Evolutionary conservation across 257 asterid genomes (phyloP).

Genomic region (Primulina eburnea): DNA sequence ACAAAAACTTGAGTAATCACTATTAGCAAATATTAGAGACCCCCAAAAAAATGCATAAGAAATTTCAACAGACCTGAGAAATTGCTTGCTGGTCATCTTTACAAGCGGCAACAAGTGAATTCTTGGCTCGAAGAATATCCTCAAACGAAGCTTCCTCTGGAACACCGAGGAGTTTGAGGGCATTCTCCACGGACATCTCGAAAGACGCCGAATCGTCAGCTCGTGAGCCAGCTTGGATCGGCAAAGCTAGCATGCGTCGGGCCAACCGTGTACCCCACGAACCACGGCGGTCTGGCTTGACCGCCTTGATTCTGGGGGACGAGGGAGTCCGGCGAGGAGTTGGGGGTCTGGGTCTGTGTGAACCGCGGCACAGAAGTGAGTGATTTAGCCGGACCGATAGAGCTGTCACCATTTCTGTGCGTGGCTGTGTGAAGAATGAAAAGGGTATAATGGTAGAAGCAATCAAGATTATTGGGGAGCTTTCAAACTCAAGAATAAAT

Average conservation of each 20-base stretch:
- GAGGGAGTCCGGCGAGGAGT: slow-evolving; percentile 21
- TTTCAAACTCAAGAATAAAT: neutral
- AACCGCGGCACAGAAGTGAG: slow-evolving; percentile 38
- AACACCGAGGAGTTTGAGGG: slow-evolving; percentile 78
- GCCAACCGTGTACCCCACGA: slow-evolving; percentile 34
- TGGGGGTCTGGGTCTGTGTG: slow-evolving; percentile 28
- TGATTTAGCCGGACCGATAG: slow-evolving; percentile 73
- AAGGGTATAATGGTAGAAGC: slow-evolving; percentile 22
- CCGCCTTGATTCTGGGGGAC: slow-evolving; percentile 23
- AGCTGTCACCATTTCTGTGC: slow-evolving; percentile 64
- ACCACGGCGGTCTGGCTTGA: slow-evolving; percentile 32
- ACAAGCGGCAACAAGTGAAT: slow-evolving; percentile 59
- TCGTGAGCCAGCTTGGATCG: slow-evolving; percentile 70
- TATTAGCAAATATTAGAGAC: no score
- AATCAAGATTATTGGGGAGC: slow-evolving; percentile 22
- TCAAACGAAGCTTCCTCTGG: slow-evolving; percentile 92
- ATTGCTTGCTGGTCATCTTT: slow-evolving; percentile 73
- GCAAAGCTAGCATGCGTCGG: slow-evolving; percentile 50
- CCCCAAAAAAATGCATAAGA: neutral
- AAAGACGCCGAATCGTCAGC: slow-evolving; percentile 94
- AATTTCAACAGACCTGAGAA: slow-evolving; percentile 51
- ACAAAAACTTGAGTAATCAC: neutral
- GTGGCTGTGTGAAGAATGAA: slow-evolving; percentile 18
- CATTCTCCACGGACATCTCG: slow-evolving; percentile 97
- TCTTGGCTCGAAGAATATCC: slow-evolving; percentile 91